Conservation (phyloP, 2,329 filamentous ascomycete species). For the Stemphylium beticola region DNA sequence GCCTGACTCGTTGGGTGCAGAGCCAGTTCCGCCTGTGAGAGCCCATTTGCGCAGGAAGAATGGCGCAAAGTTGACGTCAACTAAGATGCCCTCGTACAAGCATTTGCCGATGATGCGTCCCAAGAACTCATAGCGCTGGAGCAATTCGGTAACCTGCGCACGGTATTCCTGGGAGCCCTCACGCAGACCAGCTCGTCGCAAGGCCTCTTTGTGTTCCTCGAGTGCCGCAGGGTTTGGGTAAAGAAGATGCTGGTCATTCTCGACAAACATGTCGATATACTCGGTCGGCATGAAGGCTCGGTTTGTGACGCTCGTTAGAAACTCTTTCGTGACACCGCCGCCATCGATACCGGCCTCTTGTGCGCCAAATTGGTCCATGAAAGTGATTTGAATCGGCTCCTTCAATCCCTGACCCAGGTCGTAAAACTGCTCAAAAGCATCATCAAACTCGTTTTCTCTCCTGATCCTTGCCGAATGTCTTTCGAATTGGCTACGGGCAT, state of each 20-base stretch:
- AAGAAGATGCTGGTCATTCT: constrained; percentile 83
- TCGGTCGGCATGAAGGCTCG: constrained; percentile 75
- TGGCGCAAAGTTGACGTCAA: constrained; percentile 89
- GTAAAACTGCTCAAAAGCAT: constrained; percentile 86
- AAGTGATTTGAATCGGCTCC: constrained; percentile 95
- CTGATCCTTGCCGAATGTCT: constrained; percentile 78
- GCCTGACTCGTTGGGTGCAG: constrained; percentile 69
- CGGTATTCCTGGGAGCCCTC: constrained; percentile 65
- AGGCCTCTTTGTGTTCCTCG: constrained; percentile 68
- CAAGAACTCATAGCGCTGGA: constrained; percentile 85
- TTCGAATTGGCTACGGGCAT: constrained; percentile 44
- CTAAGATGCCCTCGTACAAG: constrained; percentile 93
- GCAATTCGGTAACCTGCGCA: constrained; percentile 63
- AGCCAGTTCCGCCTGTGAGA: constrained; percentile 68
- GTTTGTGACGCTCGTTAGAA: constrained; percentile 84
- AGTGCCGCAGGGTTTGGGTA: constrained; percentile 85
- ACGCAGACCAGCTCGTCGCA: constrained; percentile 59
- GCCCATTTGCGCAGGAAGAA: constrained; percentile 98
- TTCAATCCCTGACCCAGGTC: constrained; percentile 81
- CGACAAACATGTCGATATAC: constrained; percentile 70
- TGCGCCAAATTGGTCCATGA: constrained; percentile 87
- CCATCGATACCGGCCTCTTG: constrained; percentile 94
- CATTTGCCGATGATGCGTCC: constrained; percentile 95
- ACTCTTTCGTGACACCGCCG: constrained; percentile 96
- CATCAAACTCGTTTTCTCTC: constrained; percentile 79